Base-by-base conservation (phyloP, 78 protist genomes). In the Carpediemonas membranifera region DNA sequence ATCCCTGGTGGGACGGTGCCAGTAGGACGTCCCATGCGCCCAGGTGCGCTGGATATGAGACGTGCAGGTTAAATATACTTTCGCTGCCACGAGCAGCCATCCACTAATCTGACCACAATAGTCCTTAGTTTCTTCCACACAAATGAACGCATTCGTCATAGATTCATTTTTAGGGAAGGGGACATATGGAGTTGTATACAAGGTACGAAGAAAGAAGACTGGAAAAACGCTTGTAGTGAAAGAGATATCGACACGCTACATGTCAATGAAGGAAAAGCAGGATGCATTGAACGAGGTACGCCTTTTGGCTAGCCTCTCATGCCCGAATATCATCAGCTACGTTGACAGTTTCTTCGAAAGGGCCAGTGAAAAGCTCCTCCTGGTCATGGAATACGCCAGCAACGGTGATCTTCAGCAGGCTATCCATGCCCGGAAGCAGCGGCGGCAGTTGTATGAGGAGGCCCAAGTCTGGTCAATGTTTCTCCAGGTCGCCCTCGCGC, bases 351-450 rank as follows among this genome's bases (percentile, higher is more conserved):
- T 72, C 36, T 1, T 71, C 31, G 86, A 66, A 51, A 25, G 27
- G 19, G 52, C 35, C 7, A 24, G 33, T 27, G 43, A 35, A 1
- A 55, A 53, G 35, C 56, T 83, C 16, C 33, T 65, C 69, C 77
- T 83, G 27, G 77, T 83, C 35, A 83, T 77, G 73, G 88, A 77
- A 50, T 70, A 44, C 53, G 87, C 87, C 16, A 50, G 65, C 16
- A 37, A 69, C 15, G 87, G 87, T 28, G 85, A 80, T 31, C 50
- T 78, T 27, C 37, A 54, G 7, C 2, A 64, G 53, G 68, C 81
- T 0, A 35, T 85, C 24, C 47, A 34, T 36, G 84, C 77, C 37
- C 59, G 71, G 43, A 59, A 73, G 54, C 51, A 51, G 7, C 39
- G 77, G 30, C 59, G 73, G 27, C 25, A 52, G 39, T 63, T 78